These are phyloP conservation scores for Linnemannia zychae DNA, from an alignment of 192 early-diverging fungal species.

Conservation along the genomic window DNA sequence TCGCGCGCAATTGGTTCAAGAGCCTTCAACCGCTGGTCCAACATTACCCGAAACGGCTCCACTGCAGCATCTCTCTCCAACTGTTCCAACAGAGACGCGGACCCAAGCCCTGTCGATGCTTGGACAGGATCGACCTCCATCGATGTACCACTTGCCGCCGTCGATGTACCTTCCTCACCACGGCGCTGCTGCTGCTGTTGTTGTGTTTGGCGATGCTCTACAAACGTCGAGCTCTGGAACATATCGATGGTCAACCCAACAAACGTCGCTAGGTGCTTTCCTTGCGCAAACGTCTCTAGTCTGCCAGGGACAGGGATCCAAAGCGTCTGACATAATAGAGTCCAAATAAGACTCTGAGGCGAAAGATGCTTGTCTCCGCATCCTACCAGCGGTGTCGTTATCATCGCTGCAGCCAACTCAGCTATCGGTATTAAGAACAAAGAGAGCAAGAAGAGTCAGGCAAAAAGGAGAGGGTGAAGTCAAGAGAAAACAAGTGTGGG, in stretches of 20 bases:
- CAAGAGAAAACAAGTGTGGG: neutral
- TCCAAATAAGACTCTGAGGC: constrained; percentile 47
- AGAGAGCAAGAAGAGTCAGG: neutral
- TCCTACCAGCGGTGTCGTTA: constrained; percentile 39
- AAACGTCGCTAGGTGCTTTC: constrained; percentile 33
- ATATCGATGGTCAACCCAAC: constrained; percentile 45
- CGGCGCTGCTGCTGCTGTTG: neutral
- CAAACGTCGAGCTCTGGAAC: constrained; percentile 36
- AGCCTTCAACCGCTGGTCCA: constrained; percentile 30
- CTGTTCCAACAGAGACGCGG: neutral
- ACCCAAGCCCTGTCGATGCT: neutral
- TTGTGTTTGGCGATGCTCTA: constrained; percentile 26
- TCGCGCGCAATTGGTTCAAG: constrained; percentile 31
- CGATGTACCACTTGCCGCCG: neutral
- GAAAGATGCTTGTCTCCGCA: constrained; percentile 33
- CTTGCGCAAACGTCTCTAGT: constrained; percentile 43
- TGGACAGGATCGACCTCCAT: constrained; percentile 25
- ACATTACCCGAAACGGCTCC: constrained; percentile 33
- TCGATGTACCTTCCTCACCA: neutral
- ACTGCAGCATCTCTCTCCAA: constrained; percentile 44
- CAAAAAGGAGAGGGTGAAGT: neutral
- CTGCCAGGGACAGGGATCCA: constrained; percentile 50
- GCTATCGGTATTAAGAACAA: neutral
- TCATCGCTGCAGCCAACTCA: constrained; percentile 49
- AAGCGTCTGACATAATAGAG: constrained; percentile 31